Percentiles rank a stretch among this genome's conserved stretches.
Evolutionary conservation across 2,329 filamentous ascomycete species (phyloP).

Genomic region (Botryosphaeria dothidea): DNA sequence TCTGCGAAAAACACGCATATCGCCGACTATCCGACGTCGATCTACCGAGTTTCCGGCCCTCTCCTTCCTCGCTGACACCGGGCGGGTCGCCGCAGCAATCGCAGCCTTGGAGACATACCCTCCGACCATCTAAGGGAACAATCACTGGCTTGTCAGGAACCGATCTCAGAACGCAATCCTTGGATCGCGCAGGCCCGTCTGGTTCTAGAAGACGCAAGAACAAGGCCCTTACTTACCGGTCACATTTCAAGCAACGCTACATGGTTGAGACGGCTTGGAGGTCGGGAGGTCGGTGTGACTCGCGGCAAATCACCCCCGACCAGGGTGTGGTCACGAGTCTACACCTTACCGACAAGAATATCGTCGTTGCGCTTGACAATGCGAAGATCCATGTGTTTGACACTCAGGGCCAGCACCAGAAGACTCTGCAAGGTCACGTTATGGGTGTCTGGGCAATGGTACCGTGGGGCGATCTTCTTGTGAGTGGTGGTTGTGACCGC

Average conservation of each 20-base stretch:
- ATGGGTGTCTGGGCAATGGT: slow-evolving; percentile 99
- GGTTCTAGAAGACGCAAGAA: slow-evolving; percentile 49
- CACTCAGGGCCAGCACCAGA: slow-evolving; percentile 82
- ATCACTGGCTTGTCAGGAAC: slow-evolving; percentile 45
- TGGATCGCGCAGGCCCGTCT: slow-evolving; percentile 48
- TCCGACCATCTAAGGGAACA: not conserved
- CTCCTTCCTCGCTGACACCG: slow-evolving; percentile 18
- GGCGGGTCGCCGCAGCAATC: slow-evolving; percentile 19
- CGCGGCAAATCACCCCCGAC: slow-evolving; percentile 90
- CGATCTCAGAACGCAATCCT: slow-evolving; percentile 55
- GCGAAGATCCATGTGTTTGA: slow-evolving; percentile 99
- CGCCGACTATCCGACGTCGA: slow-evolving; percentile 52
- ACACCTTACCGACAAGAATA: slow-evolving; percentile 92
- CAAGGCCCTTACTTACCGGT: slow-evolving; percentile 82
- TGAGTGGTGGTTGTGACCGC: slow-evolving; percentile 93
- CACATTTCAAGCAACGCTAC: slow-evolving; percentile 96
- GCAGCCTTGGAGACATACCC: not conserved
- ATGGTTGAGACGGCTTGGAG: slow-evolving; percentile 97
- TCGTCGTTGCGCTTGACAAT: slow-evolving; percentile 96
- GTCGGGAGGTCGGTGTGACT: slow-evolving; percentile 80
- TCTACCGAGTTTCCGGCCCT: slow-evolving; percentile 22
- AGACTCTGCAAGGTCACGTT: slow-evolving; percentile 89
- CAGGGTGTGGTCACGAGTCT: slow-evolving; percentile 95
- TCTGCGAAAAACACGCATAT: slow-evolving; percentile 96
- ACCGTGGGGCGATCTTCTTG: slow-evolving; percentile 91